Percentiles rank a stretch among this genome's conserved stretches.
Evolutionary conservation across 305 asterid genomes (phyloP).

Genomic region (Solanum hybrid): DNA sequence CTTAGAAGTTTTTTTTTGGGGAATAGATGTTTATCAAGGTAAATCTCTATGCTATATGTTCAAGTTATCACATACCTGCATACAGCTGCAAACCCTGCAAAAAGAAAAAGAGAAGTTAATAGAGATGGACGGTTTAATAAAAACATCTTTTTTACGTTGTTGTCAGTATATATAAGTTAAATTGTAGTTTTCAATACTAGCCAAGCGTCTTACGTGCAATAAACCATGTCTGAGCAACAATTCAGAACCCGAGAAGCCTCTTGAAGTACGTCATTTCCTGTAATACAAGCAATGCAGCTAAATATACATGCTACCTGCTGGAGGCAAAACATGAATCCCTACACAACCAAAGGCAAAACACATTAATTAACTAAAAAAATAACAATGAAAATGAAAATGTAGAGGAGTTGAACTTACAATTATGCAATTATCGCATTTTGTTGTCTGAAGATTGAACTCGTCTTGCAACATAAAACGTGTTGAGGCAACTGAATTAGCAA

Average conservation of each 20-base stretch:
- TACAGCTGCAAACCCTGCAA: slow-evolving; percentile 45
- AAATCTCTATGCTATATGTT: neutral
- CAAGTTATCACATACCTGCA: slow-evolving; percentile 28
- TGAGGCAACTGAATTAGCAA: slow-evolving; percentile 36
- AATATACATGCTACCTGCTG: slow-evolving; percentile 38
- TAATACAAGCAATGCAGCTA: slow-evolving; percentile 25
- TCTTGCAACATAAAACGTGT: slow-evolving; percentile 44
- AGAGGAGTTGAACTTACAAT: slow-evolving; percentile 24
- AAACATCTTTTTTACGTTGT: neutral
- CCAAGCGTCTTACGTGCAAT: slow-evolving; percentile 21
- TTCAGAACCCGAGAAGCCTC: slow-evolving; percentile 23
- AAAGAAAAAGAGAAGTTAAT: neutral
- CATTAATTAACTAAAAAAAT: neutral
- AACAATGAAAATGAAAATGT: neutral
- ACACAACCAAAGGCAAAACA: neutral
- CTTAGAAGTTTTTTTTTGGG: neutral
- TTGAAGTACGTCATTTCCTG: slow-evolving; percentile 21
- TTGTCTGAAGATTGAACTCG: slow-evolving; percentile 38
- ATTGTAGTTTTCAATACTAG: neutral
- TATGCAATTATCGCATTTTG: slow-evolving; percentile 41
- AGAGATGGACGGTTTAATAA: neutral
- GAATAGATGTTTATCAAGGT: neutral
- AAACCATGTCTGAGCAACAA: slow-evolving; percentile 25
- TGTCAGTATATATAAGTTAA: neutral
- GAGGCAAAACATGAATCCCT: slow-evolving; percentile 40